Conservation (phyloP, 331 rosid genomes). For the Dryas integrifolia region DNA sequence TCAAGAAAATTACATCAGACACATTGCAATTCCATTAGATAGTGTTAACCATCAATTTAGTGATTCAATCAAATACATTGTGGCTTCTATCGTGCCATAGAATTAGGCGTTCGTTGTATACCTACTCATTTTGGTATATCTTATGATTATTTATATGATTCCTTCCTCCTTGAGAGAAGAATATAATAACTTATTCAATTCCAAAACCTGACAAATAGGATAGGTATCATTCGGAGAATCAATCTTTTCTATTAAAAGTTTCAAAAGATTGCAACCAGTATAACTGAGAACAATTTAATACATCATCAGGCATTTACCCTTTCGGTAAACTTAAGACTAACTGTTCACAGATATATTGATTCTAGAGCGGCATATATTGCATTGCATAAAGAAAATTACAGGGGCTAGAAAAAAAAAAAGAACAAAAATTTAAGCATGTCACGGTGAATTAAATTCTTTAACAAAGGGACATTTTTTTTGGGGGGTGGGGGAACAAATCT, state of each 20-base stretch:
- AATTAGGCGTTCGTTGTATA: no score
- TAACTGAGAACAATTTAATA: neutral
- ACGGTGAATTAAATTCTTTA: no score
- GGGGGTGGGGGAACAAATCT: neutral
- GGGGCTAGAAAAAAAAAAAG: neutral
- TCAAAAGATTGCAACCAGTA: neutral
- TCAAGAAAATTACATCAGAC: neutral
- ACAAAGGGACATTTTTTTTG: no score
- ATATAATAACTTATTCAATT: neutral
- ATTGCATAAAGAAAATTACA: neutral
- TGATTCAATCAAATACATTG: no score
- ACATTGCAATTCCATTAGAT: neutral
- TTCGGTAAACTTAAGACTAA: neutral
- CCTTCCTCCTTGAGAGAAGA: neutral
- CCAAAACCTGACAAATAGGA: neutral
- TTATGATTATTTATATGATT: neutral
- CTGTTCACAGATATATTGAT: neutral
- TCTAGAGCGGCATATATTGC: constrained; percentile 9
- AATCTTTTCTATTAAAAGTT: neutral
- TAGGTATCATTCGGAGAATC: neutral
- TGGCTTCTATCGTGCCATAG: no score
- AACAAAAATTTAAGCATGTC: no score
- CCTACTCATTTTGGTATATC: neutral
- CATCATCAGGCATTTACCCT: neutral
- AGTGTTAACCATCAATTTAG: no score